phyloP scores from a whole-genome alignment of 1,139 yeast genomes.

The Kodamaea fungicola region DNA sequence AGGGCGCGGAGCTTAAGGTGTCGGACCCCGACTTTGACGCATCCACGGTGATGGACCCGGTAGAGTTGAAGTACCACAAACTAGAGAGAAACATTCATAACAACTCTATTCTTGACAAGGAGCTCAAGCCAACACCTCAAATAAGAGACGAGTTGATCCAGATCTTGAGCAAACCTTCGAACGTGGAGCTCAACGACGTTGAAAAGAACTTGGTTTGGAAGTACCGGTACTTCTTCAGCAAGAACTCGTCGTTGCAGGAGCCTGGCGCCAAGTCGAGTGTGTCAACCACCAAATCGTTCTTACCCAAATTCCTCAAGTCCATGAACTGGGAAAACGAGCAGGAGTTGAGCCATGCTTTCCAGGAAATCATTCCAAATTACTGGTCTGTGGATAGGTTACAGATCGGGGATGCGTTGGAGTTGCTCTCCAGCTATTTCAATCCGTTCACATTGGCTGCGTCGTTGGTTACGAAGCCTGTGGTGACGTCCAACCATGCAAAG shows the following conservation, averaged over 20 bases:
- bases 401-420: slow-evolving; percentile 88
- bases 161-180: slow-evolving; percentile 77
- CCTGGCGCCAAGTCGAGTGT: slow-evolving; percentile 6
- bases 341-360: slow-evolving; percentile 77
- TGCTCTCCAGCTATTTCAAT: slow-evolving; percentile 69
- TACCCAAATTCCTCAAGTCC: slow-evolving; percentile 83
- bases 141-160: slow-evolving; percentile 68
- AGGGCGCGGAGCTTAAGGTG: slow-evolving; percentile 19
- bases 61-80: slow-evolving; percentile 81
- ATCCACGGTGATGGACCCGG: slow-evolving; percentile 65
- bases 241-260: slow-evolving; percentile 41
- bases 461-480: slow-evolving; percentile 8
- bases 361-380: slow-evolving; percentile 43
- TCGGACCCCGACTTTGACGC: slow-evolving; percentile 38
- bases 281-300: slow-evolving; percentile 47
- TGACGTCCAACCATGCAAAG: slow-evolving; percentile 2
- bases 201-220: slow-evolving; percentile 92
- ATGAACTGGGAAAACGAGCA: slow-evolving; percentile 84
- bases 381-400: slow-evolving; percentile 69
- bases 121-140: slow-evolving; percentile 84
- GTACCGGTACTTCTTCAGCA: slow-evolving; percentile 79
- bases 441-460: slow-evolving; percentile 33
- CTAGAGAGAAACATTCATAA: slow-evolving; percentile 77
- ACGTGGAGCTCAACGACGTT: slow-evolving; percentile 72
- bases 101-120: slow-evolving; percentile 73